phyloP scores from a whole-genome alignment of 1,284 basidiomycete species.

The Ustilago esculenta region DNA sequence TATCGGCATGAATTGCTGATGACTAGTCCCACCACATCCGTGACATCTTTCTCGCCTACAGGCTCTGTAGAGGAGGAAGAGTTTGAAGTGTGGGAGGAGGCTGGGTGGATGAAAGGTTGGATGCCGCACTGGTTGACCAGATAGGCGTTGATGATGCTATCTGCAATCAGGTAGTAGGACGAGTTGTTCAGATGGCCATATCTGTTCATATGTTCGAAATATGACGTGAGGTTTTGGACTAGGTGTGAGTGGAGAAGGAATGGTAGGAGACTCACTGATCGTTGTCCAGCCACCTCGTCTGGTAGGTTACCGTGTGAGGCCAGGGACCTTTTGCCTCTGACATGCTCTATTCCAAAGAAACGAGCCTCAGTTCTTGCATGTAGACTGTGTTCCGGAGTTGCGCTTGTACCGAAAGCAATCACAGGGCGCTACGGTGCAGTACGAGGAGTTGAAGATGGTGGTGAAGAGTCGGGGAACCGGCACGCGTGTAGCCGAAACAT shows the following conservation, averaged over 20 bases:
- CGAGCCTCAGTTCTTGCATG: too few species aligned
- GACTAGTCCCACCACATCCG: constrained; percentile 41
- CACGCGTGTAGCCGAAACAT: too few species aligned
- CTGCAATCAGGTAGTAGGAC: constrained; percentile 47
- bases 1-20: constrained; percentile 47
- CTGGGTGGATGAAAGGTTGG: constrained; percentile 30
- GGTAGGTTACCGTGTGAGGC: constrained; percentile 30
- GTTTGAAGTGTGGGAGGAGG: neutral
- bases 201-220: too few species aligned
- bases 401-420: too few species aligned
- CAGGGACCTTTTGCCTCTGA: constrained; percentile 24
- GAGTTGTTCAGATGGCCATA: constrained; percentile 58
- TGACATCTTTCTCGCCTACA: constrained; percentile 3
- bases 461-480: too few species aligned
- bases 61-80: constrained; percentile 1
- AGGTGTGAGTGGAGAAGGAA: neutral
- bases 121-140: constrained; percentile 43
- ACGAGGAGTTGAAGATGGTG: too few species aligned
- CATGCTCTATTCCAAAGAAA: constrained; percentile 14
- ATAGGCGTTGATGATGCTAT: constrained; percentile 50
- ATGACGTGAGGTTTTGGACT: too few species aligned
- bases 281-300: constrained; percentile 55
- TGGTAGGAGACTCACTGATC: constrained; percentile 34
- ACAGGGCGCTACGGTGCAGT: too few species aligned
- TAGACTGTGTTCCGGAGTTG: too few species aligned